A percentile compares a stretch with the other conserved stretches of the same genome.
Conservation (phyloP, 495 filamentous ascomycete species). For the Penicillium canariense region DNA sequence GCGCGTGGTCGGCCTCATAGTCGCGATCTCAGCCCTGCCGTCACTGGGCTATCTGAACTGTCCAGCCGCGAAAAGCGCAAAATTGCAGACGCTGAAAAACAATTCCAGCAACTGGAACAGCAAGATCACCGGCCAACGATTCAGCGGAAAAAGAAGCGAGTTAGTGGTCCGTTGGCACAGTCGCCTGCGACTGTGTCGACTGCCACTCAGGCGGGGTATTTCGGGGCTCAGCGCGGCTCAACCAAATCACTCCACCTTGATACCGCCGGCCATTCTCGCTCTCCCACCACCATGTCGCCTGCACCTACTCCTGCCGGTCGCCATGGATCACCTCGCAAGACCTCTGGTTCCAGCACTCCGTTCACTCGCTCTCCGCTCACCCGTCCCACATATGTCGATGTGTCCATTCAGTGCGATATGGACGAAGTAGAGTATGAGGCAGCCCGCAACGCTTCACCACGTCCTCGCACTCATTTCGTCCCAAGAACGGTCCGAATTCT, state of each 20-base stretch:
- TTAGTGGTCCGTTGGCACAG: conserved; percentile 41
- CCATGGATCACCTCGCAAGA: conserved; percentile 29
- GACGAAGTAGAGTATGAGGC: conserved; percentile 32
- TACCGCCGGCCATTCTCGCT: conserved; percentile 26
- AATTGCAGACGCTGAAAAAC: conserved; percentile 77
- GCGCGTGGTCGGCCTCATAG: conserved; percentile 71
- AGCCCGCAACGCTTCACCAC: conserved; percentile 10
- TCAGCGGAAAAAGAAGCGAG: conserved; percentile 47
- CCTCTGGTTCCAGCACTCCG: conserved; percentile 33
- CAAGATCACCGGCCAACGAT: conserved; percentile 44
- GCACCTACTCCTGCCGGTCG: conserved; percentile 15
- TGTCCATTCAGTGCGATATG: conserved; percentile 45
- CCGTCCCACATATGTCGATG: conserved; percentile 44
- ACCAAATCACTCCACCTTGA: conserved; percentile 23
- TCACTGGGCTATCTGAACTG: conserved; percentile 54
- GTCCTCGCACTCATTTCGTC: conserved; percentile 26
- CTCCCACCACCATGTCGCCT: conserved; percentile 28
- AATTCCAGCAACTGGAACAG: conserved; percentile 56
- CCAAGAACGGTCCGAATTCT: conserved; percentile 45
- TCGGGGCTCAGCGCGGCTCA: conserved; percentile 10
- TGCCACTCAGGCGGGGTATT: conserved; percentile 22
- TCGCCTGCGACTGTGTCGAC: conserved; percentile 27
- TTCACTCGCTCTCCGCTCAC: conserved; percentile 21
- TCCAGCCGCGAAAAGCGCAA: conserved; percentile 88
- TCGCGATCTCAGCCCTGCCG: conserved; percentile 73